phyloP scores from a whole-genome alignment of 192 early-diverging fungal genomes.

The Rhizophagus sp. region DNA sequence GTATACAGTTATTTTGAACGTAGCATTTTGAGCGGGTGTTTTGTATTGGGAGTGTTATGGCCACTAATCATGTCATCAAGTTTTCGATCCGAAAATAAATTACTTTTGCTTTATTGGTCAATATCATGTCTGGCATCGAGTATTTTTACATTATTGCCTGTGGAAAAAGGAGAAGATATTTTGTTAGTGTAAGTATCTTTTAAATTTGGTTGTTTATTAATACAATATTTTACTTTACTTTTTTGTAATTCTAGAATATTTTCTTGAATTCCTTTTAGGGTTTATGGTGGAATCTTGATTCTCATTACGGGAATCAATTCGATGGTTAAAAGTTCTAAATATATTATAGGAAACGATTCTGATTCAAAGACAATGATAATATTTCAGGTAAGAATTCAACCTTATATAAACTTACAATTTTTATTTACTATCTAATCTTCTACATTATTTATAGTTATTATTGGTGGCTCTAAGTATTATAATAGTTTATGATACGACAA shows the following conservation, averaged over 20 bases:
- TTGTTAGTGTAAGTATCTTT: constrained; percentile 57
- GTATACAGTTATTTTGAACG: constrained; percentile 89
- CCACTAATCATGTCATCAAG: constrained; percentile 59
- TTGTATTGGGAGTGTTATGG: constrained; percentile 68
- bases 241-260: background rate
- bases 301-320: constrained; percentile 30
- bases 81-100: constrained; percentile 46
- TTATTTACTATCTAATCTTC: background rate
- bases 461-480: constrained; percentile 57
- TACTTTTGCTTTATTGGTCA: constrained; percentile 66
- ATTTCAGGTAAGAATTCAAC: constrained; percentile 12
- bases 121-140: constrained; percentile 69
- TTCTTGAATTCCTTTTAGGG: constrained; percentile 26
- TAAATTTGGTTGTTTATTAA: no score
- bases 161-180: constrained; percentile 79
- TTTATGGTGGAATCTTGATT: constrained; percentile 47
- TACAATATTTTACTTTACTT: background rate
- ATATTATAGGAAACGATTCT: background rate
- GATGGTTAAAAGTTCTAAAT: background rate
- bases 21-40: constrained; percentile 59
- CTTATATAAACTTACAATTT: background rate
- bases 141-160: constrained; percentile 85
- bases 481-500: constrained; percentile 64
- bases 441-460: constrained; percentile 36
- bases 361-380: background rate